Evolutionary conservation across 257 asterid species (phyloP), one percentile per base, ranked within the genome.

Genomic region (Plantago elongata): DNA sequence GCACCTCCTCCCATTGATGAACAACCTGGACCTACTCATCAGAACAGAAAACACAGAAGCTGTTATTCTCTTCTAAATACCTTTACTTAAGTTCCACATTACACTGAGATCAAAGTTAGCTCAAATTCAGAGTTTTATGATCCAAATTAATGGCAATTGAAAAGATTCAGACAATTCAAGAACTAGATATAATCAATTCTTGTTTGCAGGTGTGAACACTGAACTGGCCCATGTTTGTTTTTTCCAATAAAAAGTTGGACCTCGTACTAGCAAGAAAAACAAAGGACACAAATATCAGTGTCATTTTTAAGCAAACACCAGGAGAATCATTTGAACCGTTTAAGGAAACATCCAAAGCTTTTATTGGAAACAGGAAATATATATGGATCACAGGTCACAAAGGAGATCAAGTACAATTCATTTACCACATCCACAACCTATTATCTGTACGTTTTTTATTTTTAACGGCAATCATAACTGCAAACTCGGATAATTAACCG

Each of bases 1-100:
- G 97, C 99, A 34, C 99, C 99, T 38, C 99, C 99, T 17, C 99
- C 99, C 48, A 92, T 29, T 30, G 99, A 92, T 17, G 99, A 92
- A 60, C 99, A 92, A 63, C 99, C 99, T 3, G 99, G 99, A 46
- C 99, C 97, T 92, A 69, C 29, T 5, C 15, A 49, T n/a, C 43
- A 37, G 13, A 18, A 9, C 17, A 1, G 34, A 54, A 5, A 54
- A 54, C 11, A 37, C 13, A 54, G 37, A 34, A 34, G 5, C 40
- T 52, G 7, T 54, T 29, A 54, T 37, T 11, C 58, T 52, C 27
- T 1, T 22, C 2, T 1, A 22, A 1, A 22, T 22, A 2, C 27
- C 27, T 22, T 22, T 22, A 22, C 2, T 22, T 22, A 2, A 22
- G 27, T 22, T 22, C 27, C 27, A 22, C 27, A 22, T 22, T 22